Evolutionary conservation across 2,329 filamentous ascomycete species (phyloP).

Genomic region (Blastomyces gilchristii): DNA sequence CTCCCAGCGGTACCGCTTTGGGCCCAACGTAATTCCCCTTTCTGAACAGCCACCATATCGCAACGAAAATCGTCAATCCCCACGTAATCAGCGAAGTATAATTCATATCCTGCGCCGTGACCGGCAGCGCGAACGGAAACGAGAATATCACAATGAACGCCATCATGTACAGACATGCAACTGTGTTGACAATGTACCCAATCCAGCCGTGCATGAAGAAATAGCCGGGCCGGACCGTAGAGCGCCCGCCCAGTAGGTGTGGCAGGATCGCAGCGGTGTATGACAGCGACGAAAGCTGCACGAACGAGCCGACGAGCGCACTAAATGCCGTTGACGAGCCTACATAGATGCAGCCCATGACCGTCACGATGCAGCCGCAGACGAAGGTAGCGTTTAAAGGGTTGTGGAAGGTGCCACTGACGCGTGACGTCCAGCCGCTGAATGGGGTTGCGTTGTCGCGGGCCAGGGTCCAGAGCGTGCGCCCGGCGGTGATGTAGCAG

Average conservation of each 20-base stretch:
- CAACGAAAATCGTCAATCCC: slow-evolving; percentile 42
- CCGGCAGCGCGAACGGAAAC: slow-evolving; percentile 44
- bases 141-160: slow-evolving; percentile 52
- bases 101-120: slow-evolving; percentile 43
- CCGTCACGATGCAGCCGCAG: slow-evolving; percentile 42
- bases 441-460: slow-evolving; percentile 54
- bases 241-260: slow-evolving; percentile 42
- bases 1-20: slow-evolving; percentile 3
- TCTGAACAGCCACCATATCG: slow-evolving; percentile 36
- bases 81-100: slow-evolving; percentile 45
- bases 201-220: slow-evolving; percentile 44
- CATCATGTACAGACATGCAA: slow-evolving; percentile 44
- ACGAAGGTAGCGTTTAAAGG: slow-evolving; percentile 51
- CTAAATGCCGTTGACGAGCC: slow-evolving; percentile 47
- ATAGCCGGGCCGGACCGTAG: slow-evolving; percentile 42
- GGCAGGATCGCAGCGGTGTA: slow-evolving; percentile 45
- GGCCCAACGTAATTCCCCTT: slow-evolving; percentile 28
- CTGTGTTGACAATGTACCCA: slow-evolving; percentile 42
- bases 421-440: slow-evolving; percentile 41
- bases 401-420: slow-evolving; percentile 47
- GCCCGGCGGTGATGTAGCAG: slow-evolving; percentile 50
- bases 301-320: slow-evolving; percentile 49
- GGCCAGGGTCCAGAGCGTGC: slow-evolving; percentile 50
- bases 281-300: slow-evolving; percentile 46
- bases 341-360: slow-evolving; percentile 48